Base-by-base conservation (phyloP, 2,329 filamentous ascomycete genomes). In the Pyrenochaeta sp. region DNA sequence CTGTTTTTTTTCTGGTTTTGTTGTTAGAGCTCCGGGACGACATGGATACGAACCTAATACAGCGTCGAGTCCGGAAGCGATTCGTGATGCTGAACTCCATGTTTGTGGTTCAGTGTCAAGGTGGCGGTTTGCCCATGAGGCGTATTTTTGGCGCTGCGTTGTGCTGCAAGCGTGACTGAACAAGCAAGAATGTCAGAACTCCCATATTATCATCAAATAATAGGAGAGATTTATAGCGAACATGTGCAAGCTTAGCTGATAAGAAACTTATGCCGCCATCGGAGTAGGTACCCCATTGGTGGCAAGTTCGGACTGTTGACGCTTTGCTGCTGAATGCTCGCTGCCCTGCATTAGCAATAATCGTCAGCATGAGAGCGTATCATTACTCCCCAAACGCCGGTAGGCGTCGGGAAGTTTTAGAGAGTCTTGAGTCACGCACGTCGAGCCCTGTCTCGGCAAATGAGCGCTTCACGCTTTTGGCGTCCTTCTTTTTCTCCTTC, bases 391-490 rank as follows among this genome's bases (percentile, higher is more conserved):
- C 49, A 49, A 56, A 47, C 64, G 54, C 52, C 32, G 49, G 29
- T 49, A 23, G 53, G 53, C 55, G 50, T 51, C 54, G 62, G 52
- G 60, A 56, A 53, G 55, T 48, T 56, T 67, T 65, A 36, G 42
- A 56, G 27, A 47, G 35, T 59, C 54, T 55, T 58, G 61, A 50
- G 18, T 56, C 62, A 80, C 79, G 69, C 76, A 81, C 79, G 69
- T 81, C 77, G 58, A 81, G 66, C 57, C 77, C 77, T 42, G 78
- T 75, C 51, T 78, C 75, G 46, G 75, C 66, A 63, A 77, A 74
- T 50, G 70, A 78, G 53, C 79, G 78, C 69, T 81, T 81, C 62
- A 55, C 63, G 54, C 51, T 61, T 62, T 67, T 72, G 35, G 49
- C 46, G 32, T 64, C 58, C 54, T 66, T 69, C 56, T 70, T 69